Evolutionary conservation across 305 asterid species (phyloP).

Genomic region (Withania somnifera): DNA sequence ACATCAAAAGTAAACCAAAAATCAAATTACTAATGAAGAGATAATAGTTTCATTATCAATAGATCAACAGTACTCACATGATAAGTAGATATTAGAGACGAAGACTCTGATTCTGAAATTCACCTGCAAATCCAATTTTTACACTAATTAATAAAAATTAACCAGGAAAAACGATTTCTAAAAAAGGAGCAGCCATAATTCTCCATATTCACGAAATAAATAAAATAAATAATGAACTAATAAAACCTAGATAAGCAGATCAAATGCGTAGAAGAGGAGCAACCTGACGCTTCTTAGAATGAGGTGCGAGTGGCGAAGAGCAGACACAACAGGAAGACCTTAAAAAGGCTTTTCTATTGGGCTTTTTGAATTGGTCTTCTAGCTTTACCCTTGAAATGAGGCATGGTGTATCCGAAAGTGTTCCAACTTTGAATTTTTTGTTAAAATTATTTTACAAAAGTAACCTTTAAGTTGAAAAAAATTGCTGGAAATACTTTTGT

Average conservation of each 20-base stretch:
- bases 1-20: neutral
- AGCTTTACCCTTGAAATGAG: neutral
- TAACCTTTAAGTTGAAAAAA: neutral
- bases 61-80: neutral
- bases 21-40: neutral
- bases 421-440: no score
- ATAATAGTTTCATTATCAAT: neutral
- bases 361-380: constrained; percentile 1
- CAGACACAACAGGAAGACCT: neutral
- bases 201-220: neutral
- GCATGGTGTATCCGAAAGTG: neutral
- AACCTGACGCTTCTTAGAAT: neutral
- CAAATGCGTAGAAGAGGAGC: neutral
- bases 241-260: neutral
- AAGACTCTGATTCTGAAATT: neutral
- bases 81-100: neutral
- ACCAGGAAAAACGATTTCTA: neutral
- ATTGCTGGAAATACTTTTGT: neutral
- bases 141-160: neutral
- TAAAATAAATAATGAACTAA: neutral
- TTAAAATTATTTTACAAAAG: neutral
- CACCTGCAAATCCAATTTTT: neutral
- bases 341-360: neutral
- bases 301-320: neutral
- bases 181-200: neutral